Base-by-base conservation (phyloP, 2,329 filamentous ascomycete species). In the Fusarium longipes region DNA sequence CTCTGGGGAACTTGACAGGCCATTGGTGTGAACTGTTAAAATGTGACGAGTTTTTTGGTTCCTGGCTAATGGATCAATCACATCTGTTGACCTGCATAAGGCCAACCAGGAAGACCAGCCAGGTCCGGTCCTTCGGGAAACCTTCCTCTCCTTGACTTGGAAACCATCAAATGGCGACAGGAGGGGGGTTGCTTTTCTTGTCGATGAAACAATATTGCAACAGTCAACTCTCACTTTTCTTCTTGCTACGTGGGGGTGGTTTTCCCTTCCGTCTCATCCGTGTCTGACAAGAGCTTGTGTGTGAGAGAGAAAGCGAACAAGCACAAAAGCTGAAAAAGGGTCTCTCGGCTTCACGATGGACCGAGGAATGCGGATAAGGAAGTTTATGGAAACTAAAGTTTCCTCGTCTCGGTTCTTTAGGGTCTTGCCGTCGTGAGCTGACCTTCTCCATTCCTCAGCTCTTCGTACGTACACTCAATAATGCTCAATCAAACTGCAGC, bases 361-460 rank as follows among this genome's bases (percentile, higher is more conserved):
- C 35, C n/a, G 47, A 53, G 55, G 65, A 68, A 68, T 68, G 65
- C 65, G 65, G 65, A 58, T 55, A 35, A 35, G 33, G 43, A 51
- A 55, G 52, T 44, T 51, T 48, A 60, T 40, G 38, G 22, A 42
- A 36, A 49, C 18, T 14, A 47, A 53, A 49, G 24, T 44, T 27
- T 29, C 12, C 40, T 53, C 18, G 64, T 61, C 54, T 59, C 45
- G 51, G 51, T 29, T 48, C 36, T 43, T 53, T 39, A 56, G 49
- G 49, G 30, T 49, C 40, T 47, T 50, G 27, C 38, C 47, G 43
- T 48, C 45, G 32, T 43, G 52, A 52, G 55, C 54, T 60, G 45
- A 38, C 56, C n/a, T 18, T 48, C 60, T 59, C 67, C 71, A 69
- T 73, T 73, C 70, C 70, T 72, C 69, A 63, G 57, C 69, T 61